Percentiles rank a stretch among this genome's conserved stretches.
phyloP scores from a whole-genome alignment of 305 asterid genomes.

The Rubia tinctorum region DNA sequence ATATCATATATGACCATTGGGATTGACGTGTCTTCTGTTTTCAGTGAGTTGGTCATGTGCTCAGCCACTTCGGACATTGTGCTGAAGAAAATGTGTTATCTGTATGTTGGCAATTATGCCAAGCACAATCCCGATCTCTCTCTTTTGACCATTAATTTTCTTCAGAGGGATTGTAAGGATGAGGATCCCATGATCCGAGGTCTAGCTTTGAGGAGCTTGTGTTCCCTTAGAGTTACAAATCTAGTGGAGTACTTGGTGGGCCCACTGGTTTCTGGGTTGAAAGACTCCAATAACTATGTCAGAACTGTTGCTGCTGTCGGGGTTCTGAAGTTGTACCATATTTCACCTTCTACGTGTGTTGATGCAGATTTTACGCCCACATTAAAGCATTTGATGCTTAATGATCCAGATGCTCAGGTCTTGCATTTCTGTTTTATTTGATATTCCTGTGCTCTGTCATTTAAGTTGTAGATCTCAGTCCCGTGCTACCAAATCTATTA shows the following conservation, averaged over 20 bases:
- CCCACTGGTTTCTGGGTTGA: conserved; percentile 84
- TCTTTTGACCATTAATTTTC: conserved; percentile 92
- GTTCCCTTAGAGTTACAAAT: conserved; percentile 93
- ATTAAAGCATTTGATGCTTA: conserved; percentile 90
- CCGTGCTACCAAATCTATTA: not conserved
- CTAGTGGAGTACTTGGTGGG: conserved; percentile 99
- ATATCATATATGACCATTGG: conserved; percentile 98
- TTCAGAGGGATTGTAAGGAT: conserved; percentile 97
- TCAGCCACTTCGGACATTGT: conserved; percentile 98
- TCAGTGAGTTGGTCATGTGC: conserved; percentile 99
- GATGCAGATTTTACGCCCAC: conserved; percentile 91
- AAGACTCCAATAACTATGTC: conserved; percentile 88
- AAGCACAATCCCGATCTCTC: conserved; percentile 97
- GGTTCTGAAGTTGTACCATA: conserved; percentile 86
- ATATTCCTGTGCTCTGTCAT: not conserved
- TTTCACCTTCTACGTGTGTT: conserved; percentile 77
- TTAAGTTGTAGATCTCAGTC: not conserved
- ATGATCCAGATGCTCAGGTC: conserved; percentile 97
- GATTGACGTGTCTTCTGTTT: conserved; percentile 91
- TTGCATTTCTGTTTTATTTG: conserved; percentile 18
- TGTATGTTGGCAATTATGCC: conserved; percentile 95
- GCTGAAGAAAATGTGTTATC: conserved; percentile 97
- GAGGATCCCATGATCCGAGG: conserved; percentile 99
- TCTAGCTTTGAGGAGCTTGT: conserved; percentile 95
- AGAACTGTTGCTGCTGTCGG: conserved; percentile 91